A percentile compares a stretch with the other conserved stretches of the same genome.
Conservation (phyloP, 164 flowering plant species). For the Cinnamomum chago region DNA sequence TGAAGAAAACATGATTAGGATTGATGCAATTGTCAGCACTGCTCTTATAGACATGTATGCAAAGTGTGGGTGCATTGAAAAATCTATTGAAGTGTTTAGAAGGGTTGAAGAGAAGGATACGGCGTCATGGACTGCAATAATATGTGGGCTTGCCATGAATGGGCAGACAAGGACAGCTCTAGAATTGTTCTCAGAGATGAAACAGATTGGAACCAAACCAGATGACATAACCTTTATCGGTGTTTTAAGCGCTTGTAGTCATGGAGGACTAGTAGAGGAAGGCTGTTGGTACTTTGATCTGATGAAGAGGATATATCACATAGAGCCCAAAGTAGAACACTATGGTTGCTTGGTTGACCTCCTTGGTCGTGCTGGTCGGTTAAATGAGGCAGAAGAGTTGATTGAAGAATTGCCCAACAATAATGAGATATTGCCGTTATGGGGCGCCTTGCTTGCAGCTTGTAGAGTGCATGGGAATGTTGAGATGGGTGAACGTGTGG, state of each 20-base stretch:
- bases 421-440: constrained; percentile 46
- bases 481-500: too few relatives aligned
- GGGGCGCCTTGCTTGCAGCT: constrained; percentile 75
- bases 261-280: constrained; percentile 73
- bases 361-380: constrained; percentile 63
- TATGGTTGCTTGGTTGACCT: constrained; percentile 78
- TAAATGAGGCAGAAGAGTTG: constrained; percentile 57
- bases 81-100: constrained; percentile 55
- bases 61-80: constrained; percentile 70
- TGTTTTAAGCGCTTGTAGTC: constrained; percentile 76
- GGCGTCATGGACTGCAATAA: constrained; percentile 71
- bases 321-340: constrained; percentile 74
- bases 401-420: constrained; percentile 34
- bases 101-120: constrained; percentile 45
- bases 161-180: constrained; percentile 55
- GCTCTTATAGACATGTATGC: constrained; percentile 85
- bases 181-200: constrained; percentile 56
- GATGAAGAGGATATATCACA: constrained; percentile 42
- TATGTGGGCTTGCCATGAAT: constrained; percentile 74
- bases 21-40: constrained; percentile 64
- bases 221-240: constrained; percentile 77
- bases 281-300: constrained; percentile 49
- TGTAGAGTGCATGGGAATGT: too few relatives aligned
- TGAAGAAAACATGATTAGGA: constrained; percentile 34
- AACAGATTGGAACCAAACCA: constrained; percentile 36